phyloP scores from a whole-genome alignment of 768 basidiomycete species.

The Termitomyces bulborhizus region DNA sequence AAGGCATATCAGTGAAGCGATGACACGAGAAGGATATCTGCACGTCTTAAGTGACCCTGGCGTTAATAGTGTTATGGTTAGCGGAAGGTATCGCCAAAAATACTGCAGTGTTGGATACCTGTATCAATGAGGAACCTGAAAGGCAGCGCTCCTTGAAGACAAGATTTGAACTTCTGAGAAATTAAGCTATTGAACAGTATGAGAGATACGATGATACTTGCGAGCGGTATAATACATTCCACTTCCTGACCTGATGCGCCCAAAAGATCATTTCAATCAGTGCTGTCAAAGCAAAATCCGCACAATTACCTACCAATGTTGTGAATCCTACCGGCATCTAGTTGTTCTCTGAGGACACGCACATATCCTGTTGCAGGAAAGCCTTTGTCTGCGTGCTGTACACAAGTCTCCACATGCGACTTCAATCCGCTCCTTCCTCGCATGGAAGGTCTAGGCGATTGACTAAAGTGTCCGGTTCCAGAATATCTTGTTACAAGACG shows the following conservation, averaged over 20 bases:
- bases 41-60: not conserved
- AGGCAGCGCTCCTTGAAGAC: not conserved
- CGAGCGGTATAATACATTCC: not conserved
- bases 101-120: not conserved
- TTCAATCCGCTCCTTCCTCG: not conserved
- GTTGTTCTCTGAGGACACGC: too few species aligned
- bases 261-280: not conserved
- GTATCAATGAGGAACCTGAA: not conserved
- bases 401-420: too few species aligned
- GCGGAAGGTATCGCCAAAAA: not conserved
- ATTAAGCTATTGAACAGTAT: not conserved
- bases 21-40: not conserved
- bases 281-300: not conserved
- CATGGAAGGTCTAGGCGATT: not conserved
- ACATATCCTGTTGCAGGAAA: too few species aligned
- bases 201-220: not conserved
- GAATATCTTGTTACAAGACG: not conserved
- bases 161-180: not conserved
- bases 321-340: too few species aligned
- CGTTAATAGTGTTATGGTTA: not conserved
- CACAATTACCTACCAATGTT: too few species aligned
- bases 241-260: not conserved
- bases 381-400: too few species aligned
- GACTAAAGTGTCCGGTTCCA: not conserved
- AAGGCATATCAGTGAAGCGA: not conserved